Conservation (phyloP, 176 grass and related monocot genomes). For the Lolium perenne region DNA sequence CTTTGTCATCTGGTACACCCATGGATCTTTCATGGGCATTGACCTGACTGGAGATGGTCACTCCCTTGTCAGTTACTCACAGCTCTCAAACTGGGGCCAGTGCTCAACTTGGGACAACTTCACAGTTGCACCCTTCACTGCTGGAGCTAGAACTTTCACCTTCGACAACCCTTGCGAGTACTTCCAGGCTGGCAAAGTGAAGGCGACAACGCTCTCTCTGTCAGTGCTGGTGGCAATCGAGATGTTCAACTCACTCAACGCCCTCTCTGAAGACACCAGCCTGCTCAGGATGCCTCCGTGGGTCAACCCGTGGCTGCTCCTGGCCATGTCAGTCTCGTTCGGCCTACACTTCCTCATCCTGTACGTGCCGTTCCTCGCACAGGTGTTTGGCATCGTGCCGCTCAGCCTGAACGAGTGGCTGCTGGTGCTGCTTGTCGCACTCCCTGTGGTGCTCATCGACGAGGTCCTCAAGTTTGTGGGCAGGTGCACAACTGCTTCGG, state of each 20-base stretch:
- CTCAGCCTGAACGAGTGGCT: conserved; percentile 93
- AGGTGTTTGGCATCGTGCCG: conserved; percentile 86
- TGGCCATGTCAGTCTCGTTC: conserved; percentile 86
- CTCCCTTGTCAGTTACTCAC: conserved; percentile 83
- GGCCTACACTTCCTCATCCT: conserved; percentile 95
- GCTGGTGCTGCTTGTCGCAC: conserved; percentile 76
- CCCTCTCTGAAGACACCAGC: conserved; percentile 89
- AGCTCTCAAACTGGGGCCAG: conserved; percentile 95
- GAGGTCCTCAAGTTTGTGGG: conserved; percentile 90
- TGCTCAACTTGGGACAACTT: conserved; percentile 84
- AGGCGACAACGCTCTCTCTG: conserved; percentile 82
- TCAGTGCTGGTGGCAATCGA: conserved; percentile 91
- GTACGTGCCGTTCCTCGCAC: conserved; percentile 80
- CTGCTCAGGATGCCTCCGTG: conserved; percentile 92
- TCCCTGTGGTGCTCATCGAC: conserved; percentile 84
- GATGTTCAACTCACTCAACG: conserved; percentile 99
- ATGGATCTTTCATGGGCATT: conserved; percentile 95
- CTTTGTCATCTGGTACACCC: conserved; percentile 97
- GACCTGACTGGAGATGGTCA: conserved; percentile 89
- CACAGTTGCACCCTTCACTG: conserved; percentile 74
- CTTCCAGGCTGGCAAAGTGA: conserved; percentile 90
- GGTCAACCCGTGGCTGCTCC: conserved; percentile 90
- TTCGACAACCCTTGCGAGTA: conserved; percentile 91
- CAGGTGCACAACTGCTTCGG: conserved; percentile 51
- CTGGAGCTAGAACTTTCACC: conserved; percentile 68